Base-by-base conservation (phyloP, 2,329 filamentous ascomycete species). In the Botrytis sinoallii region DNA sequence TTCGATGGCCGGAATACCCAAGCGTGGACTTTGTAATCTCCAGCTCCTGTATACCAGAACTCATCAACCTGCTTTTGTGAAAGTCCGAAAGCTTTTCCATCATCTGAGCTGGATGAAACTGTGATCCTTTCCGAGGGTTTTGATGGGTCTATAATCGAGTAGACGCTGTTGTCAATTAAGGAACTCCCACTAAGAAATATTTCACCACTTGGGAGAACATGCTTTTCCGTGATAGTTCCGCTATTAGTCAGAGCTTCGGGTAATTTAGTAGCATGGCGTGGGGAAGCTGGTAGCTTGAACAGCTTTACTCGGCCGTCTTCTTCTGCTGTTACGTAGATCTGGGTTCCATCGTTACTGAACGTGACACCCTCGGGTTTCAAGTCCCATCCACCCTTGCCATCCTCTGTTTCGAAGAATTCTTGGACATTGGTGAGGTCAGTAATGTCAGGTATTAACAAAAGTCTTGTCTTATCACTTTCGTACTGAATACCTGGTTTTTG, bases 381-480 rank as follows among this genome's bases (percentile, higher is more conserved):
- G 77, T 91, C 89, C 89, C 89, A 91, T 29, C 82, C 84, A 1
- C 91, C 91, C 75, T 88, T 85, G n/a, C 88, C 89, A 77, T 92
- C 89, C 5, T 86, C 81, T 0, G 88, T 88, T 74, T 86, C 83
- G 78, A 88, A 91, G 75, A 91, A 90, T 78, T 91, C 89, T 75
- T 89, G 85, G 20, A 90, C 87, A 74, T 87, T 87, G 74, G 84
- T 84, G 16, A 90, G 82, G 74, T 90, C 86, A 22, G 81, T 81
- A 67, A 93, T 84, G 77, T 93, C 87, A 1, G 88, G 87, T 10
- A 93, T 81, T 4, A 93, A 83, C 75, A 94, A 83, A 6, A 94
- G 84, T 63, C 90, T 87, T 63, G 91, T 87, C 81, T 92, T 92
- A 83, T 97, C 94, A 25, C 91, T 89, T 82, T 98, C 94, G 81